Conservation (phyloP, 2,329 filamentous ascomycete genomes). For the Aspergillus sp. region DNA sequence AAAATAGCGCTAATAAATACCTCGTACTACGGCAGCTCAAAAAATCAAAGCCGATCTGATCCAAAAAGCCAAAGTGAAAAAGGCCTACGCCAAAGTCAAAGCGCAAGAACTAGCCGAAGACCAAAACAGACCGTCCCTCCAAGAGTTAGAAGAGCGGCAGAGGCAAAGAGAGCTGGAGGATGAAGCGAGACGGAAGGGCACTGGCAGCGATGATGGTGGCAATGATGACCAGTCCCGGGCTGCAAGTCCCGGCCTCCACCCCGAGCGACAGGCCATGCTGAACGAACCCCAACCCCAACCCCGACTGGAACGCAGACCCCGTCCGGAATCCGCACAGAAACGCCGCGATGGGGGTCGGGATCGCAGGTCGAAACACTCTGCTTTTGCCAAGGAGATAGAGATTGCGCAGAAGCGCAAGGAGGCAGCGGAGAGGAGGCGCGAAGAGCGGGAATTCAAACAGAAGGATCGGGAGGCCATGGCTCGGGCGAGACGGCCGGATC, state of each 20-base stretch:
- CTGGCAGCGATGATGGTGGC: constrained; percentile 6
- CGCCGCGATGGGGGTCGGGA: constrained; percentile 16
- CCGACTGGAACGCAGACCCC: constrained; percentile 14
- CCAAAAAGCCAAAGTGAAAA: constrained; percentile 86
- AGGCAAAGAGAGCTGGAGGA: background rate
- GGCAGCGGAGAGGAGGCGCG: constrained; percentile 56
- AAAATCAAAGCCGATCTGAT: constrained; percentile 88
- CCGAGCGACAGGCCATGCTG: constrained; percentile 53
- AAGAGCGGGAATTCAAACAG: constrained; percentile 59
- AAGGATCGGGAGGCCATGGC: constrained; percentile 61
- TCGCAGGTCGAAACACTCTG: constrained; percentile 36
- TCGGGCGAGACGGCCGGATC: constrained; percentile 52
- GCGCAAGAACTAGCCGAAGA: constrained; percentile 44
- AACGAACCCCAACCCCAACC: constrained; percentile 33
- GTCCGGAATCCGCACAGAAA: constrained; percentile 16
- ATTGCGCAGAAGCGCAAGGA: constrained; percentile 55
- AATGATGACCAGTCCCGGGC: constrained; percentile 16
- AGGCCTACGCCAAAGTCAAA: constrained; percentile 83
- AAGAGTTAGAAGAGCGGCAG: constrained; percentile 21
- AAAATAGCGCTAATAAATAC: constrained; percentile 1
- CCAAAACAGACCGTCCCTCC: constrained; percentile 23
- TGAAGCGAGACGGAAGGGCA: constrained; percentile 8
- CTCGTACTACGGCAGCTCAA: constrained; percentile 49
- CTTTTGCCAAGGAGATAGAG: constrained; percentile 60
- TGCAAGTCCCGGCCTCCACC: constrained; percentile 48